A percentile compares a stretch with the other conserved stretches of the same genome.
Conservation (phyloP, 495 filamentous ascomycete species). For the Aspergillus conjunctus region DNA sequence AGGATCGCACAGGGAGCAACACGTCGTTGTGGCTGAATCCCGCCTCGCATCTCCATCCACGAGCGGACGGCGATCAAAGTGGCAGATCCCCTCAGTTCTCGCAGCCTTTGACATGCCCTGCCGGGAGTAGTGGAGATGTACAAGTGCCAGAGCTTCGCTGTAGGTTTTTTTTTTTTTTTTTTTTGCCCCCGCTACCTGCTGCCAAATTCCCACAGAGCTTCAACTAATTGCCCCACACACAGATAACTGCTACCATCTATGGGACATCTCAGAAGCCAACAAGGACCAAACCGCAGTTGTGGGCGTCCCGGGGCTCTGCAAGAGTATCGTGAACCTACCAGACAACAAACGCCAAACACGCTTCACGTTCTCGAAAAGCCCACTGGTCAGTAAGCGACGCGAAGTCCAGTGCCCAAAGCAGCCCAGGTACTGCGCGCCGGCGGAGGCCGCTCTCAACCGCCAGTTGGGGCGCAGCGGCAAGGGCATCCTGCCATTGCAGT, state of each 20-base stretch:
- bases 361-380: slow-evolving; percentile 18
- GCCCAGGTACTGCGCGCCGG: background rate
- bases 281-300: background rate
- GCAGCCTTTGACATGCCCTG: slow-evolving; percentile 2
- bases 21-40: background rate
- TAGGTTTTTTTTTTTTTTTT: no score
- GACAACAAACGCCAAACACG: background rate
- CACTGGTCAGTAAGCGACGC: background rate
- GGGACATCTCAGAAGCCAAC: background rate
- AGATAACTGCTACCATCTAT: background rate
- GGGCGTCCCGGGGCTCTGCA: slow-evolving; percentile 9
- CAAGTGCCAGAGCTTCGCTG: slow-evolving; percentile 18
- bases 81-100: slow-evolving; percentile 3
- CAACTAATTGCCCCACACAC: background rate
- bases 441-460: slow-evolving; percentile 1
- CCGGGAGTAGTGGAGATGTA: slow-evolving; percentile 8
- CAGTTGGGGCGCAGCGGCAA: background rate
- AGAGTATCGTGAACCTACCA: slow-evolving; percentile 4
- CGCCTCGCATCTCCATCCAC: background rate
- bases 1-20: background rate
- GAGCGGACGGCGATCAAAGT: background rate
- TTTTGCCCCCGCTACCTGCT: background rate
- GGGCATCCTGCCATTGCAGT: slow-evolving; percentile 7
- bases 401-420: slow-evolving; percentile 10
- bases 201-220: background rate